A percentile compares a stretch with the other conserved stretches of the same genome.
phyloP scores from a whole-genome alignment of 495 filamentous ascomycete species.

The Clavariopsis aquatica region DNA sequence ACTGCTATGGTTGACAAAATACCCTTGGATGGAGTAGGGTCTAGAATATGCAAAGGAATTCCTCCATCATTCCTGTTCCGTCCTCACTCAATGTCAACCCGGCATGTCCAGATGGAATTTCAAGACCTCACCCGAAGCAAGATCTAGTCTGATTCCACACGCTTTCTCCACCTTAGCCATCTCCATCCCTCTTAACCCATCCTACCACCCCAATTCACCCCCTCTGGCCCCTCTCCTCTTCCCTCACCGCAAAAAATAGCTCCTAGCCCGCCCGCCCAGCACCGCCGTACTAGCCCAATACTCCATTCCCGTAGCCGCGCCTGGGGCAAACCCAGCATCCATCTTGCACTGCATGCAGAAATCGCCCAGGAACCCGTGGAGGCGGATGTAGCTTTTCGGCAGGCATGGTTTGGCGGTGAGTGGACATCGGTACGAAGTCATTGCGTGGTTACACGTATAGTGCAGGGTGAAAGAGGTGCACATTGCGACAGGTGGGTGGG shows the following conservation, averaged over 20 bases:
- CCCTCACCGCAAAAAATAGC: neutral
- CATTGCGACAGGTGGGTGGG: neutral
- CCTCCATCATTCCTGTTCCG: no score
- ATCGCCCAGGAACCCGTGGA: neutral
- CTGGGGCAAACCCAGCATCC: neutral
- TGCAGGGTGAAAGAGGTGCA: conserved; percentile 2
- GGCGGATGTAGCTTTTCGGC: neutral
- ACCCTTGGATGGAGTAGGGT: no score
- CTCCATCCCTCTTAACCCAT: no score
- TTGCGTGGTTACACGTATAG: conserved; percentile 8
- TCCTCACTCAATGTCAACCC: no score
- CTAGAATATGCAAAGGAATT: no score
- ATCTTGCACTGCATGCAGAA: conserved; percentile 13
- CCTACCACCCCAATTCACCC: no score
- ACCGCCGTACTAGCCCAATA: neutral
- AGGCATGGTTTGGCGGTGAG: neutral
- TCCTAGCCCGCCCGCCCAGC: neutral
- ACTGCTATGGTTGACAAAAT: no score
- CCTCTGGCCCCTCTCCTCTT: neutral
- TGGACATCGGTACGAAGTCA: conserved; percentile 6
- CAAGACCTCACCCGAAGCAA: no score
- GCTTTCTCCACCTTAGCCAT: no score
- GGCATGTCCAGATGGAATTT: no score
- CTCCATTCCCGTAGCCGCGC: neutral
- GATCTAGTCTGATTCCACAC: no score